Evolutionary conservation across 1,139 yeast genomes (phyloP).

Genomic region (Spencermartinsiella ligniputridi): DNA sequence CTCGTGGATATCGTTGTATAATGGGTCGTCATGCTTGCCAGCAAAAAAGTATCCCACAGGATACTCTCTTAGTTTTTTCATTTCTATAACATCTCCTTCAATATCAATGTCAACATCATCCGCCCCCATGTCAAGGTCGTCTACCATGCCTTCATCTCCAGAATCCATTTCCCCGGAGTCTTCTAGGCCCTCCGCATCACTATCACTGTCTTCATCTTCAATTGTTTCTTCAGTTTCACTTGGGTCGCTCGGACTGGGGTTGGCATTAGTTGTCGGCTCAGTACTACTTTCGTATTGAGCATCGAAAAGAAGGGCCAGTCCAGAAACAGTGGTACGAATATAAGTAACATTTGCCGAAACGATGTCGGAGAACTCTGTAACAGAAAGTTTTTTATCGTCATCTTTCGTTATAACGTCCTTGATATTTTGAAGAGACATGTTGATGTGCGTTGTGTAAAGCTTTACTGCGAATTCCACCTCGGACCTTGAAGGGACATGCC

Average conservation of each 20-base stretch:
- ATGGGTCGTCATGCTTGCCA: conserved; percentile 39
- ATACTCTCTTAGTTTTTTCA: conserved; percentile 32
- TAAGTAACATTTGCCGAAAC: conserved; percentile 53
- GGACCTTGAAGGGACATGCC: conserved; percentile 65
- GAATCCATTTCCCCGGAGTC: conserved; percentile 32
- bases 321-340: conserved; percentile 62
- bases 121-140: conserved; percentile 40
- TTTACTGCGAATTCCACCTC: conserved; percentile 63
- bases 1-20: conserved; percentile 59
- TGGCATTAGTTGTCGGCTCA: conserved; percentile 6
- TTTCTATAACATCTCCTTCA: conserved; percentile 29
- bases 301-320: conserved; percentile 72
- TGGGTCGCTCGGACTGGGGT: conserved; percentile 10
- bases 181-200: conserved; percentile 36
- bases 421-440: conserved; percentile 25
- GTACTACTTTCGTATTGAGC: conserved; percentile 41
- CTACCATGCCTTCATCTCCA: conserved; percentile 20
- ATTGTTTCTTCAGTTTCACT: conserved; percentile 11
- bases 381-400: conserved; percentile 16
- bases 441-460: conserved; percentile 50
- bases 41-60: conserved; percentile 48
- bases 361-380: conserved; percentile 29
- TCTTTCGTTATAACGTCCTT: conserved; percentile 39
- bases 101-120: conserved; percentile 41
- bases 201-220: conserved; percentile 33